Evolutionary conservation across 371 early-diverging fungal genomes (phyloP).

Genomic region (Circinella umbellata): DNA sequence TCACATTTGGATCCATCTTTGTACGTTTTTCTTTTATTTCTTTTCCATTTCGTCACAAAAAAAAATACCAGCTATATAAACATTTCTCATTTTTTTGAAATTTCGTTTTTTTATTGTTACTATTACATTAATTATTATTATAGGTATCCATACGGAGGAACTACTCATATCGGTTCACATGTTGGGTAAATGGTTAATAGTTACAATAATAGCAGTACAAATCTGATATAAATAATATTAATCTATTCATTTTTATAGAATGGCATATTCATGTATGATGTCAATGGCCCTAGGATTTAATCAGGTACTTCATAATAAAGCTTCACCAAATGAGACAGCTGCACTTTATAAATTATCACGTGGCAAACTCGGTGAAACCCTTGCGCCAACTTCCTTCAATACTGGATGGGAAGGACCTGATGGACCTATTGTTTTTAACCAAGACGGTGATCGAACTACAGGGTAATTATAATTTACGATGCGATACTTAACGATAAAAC

Average conservation of each 20-base stretch:
- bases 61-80: too few species aligned
- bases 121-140: neutral
- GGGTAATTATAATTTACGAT: constrained; percentile 30
- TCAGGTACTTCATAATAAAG: constrained; percentile 27
- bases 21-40: constrained; percentile 29
- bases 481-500: too few species aligned
- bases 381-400: constrained; percentile 45
- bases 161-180: constrained; percentile 32
- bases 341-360: constrained; percentile 27
- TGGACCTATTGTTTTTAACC: constrained; percentile 59
- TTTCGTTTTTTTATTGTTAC: neutral
- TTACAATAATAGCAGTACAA: too few species aligned
- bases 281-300: constrained; percentile 54
- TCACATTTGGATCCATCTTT: constrained; percentile 38
- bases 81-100: neutral
- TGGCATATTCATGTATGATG: constrained; percentile 63
- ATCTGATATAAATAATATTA: neutral
- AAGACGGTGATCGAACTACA: constrained; percentile 53
- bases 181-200: constrained; percentile 25
- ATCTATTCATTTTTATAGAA: neutral
- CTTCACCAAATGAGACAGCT: constrained; percentile 23
- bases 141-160: constrained; percentile 43
- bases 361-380: constrained; percentile 33
- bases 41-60: neutral
- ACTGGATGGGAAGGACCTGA: constrained; percentile 57